Conservation (phyloP, 2,329 filamentous ascomycete genomes). For the Ophiostoma tasmaniense region DNA sequence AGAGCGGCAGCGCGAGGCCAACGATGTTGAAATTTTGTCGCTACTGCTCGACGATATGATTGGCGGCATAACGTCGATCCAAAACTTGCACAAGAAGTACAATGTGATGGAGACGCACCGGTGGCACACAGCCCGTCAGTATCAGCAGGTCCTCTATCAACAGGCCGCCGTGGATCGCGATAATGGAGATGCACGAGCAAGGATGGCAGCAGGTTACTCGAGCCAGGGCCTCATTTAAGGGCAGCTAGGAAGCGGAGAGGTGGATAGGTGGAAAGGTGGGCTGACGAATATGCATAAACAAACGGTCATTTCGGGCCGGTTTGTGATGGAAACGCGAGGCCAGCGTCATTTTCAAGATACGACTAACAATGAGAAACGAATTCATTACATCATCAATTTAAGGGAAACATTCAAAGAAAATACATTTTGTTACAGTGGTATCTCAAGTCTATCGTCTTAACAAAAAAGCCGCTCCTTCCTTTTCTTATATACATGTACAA, state of each 20-base stretch:
- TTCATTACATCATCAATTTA: background rate
- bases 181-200: background rate
- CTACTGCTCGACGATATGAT: slow-evolving; percentile 64
- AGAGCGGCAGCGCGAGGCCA: slow-evolving; percentile 68
- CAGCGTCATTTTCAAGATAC: background rate
- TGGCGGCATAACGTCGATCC: slow-evolving; percentile 56
- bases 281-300: background rate
- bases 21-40: slow-evolving; percentile 72
- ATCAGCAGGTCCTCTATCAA: background rate
- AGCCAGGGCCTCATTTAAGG: background rate
- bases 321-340: background rate
- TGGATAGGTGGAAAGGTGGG: background rate
- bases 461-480: background rate
- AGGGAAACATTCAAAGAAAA: background rate
- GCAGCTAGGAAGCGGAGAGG: no score
- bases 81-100: slow-evolving; percentile 60
- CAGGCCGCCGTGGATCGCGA: background rate
- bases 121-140: background rate
- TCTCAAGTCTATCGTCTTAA: background rate
- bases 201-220: background rate
- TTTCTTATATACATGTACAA: background rate
- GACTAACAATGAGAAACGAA: background rate
- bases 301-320: background rate
- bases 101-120: slow-evolving; percentile 41
- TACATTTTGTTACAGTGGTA: background rate